A percentile compares a stretch with the other conserved stretches of the same genome.
These are phyloP conservation scores for Nitzschia sp. DNA, from an alignment of 108 stramenopile species.

Conservation along the genomic window DNA sequence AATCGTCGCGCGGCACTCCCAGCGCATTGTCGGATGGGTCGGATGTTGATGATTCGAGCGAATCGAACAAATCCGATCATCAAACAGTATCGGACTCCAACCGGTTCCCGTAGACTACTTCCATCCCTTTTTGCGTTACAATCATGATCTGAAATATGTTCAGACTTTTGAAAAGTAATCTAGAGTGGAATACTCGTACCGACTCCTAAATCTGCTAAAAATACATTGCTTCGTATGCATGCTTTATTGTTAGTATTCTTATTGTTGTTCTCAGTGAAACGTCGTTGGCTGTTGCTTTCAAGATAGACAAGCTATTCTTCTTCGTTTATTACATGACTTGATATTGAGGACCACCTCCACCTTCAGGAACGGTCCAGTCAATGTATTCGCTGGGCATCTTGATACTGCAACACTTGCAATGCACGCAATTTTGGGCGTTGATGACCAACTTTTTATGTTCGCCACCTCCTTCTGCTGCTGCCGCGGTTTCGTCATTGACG, in stretches of 20 bases:
- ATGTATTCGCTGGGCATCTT: conserved; percentile 99
- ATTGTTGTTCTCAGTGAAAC: not conserved
- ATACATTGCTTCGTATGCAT: not conserved
- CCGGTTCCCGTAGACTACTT: too few relatives aligned
- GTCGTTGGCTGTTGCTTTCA: not conserved
- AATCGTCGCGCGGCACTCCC: too few relatives aligned
- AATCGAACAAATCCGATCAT: too few relatives aligned
- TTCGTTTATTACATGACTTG: conserved; percentile 82
- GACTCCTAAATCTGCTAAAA: not conserved
- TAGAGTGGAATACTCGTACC: too few relatives aligned
- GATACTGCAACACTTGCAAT: conserved; percentile 99
- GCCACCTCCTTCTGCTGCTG: conserved; percentile 31
- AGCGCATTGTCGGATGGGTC: too few relatives aligned
- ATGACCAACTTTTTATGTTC: conserved; percentile 79
- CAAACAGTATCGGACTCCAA: too few relatives aligned
- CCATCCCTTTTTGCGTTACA: too few relatives aligned
- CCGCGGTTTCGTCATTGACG: conserved; percentile 39
- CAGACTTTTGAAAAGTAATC: too few relatives aligned
- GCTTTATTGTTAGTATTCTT: not conserved
- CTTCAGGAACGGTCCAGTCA: conserved; percentile 99
- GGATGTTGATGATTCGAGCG: too few relatives aligned
- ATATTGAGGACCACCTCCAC: conserved; percentile 98
- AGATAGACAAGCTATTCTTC: not conserved
- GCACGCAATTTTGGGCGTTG: conserved; percentile 98
- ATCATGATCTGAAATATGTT: too few relatives aligned